These are phyloP conservation scores for Papiliotrema flavescens DNA, from an alignment of 1,284 basidiomycete genomes.

Conservation along the genomic window DNA sequence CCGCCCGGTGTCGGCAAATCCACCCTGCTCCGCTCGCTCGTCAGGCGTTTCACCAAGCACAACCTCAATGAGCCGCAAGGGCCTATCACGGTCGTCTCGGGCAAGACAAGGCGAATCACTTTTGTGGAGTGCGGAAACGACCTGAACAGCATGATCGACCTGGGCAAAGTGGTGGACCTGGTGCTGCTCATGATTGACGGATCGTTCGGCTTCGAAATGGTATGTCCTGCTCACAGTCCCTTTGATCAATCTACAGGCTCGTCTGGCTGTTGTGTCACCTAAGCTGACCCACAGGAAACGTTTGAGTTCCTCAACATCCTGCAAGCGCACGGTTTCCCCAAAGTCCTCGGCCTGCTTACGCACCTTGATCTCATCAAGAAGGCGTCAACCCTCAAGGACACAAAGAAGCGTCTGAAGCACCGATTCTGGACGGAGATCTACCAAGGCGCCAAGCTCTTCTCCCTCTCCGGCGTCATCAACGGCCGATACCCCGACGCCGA, in stretches of 20 bases:
- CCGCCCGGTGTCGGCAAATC: constrained; percentile 97
- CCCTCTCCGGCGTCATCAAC: constrained; percentile 95
- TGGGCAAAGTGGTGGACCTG: constrained; percentile 93
- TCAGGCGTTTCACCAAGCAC: constrained; percentile 92
- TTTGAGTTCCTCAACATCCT: constrained; percentile 98
- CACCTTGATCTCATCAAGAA: constrained; percentile 98
- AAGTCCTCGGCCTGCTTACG: constrained; percentile 93
- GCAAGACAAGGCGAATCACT: constrained; percentile 87
- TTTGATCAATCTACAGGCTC: too few relatives aligned
- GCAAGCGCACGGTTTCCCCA: constrained; percentile 96
- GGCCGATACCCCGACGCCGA: constrained; percentile 97
- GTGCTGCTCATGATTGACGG: constrained; percentile 97
- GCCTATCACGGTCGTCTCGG: constrained; percentile 88
- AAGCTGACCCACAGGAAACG: constrained; percentile 66
- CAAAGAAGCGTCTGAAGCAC: constrained; percentile 94
- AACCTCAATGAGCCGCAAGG: constrained; percentile 86
- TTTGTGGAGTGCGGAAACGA: constrained; percentile 98
- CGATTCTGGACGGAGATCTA: constrained; percentile 99
- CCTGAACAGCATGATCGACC: constrained; percentile 95
- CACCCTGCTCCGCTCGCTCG: constrained; percentile 86
- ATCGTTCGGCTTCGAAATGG: constrained; percentile 98
- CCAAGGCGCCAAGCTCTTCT: constrained; percentile 97
- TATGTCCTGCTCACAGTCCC: constrained; percentile 44
- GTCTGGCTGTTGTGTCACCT: too few relatives aligned
- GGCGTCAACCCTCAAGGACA: constrained; percentile 75